Percentiles rank a stretch among this genome's conserved stretches.
Conservation (phyloP, 306 rosid species). For the Crataegus laevigata region DNA sequence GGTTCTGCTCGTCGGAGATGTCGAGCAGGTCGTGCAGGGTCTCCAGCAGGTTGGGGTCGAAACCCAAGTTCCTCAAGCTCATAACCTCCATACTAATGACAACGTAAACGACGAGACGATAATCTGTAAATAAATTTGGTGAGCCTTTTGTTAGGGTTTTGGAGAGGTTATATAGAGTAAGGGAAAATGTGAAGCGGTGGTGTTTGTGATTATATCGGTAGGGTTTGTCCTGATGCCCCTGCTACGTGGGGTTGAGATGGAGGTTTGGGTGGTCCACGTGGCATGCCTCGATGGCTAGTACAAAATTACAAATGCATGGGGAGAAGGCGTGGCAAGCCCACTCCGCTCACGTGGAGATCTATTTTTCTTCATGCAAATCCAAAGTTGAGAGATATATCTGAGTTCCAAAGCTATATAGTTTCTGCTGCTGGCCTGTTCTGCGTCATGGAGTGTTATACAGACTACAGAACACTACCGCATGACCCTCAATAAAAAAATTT, state of each 20-base stretch:
- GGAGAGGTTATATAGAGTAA: not conserved
- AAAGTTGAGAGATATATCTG: not conserved
- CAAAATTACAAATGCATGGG: not conserved
- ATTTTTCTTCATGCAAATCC: not conserved
- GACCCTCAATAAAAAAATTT: too few relatives aligned
- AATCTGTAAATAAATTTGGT: not conserved
- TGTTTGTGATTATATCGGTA: not conserved
- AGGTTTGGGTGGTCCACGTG: not conserved
- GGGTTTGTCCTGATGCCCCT: not conserved
- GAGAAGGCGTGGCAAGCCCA: not conserved
- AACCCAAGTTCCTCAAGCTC: conserved; percentile 22
- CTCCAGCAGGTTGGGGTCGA: conserved; percentile 21
- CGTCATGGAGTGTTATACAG: too few relatives aligned
- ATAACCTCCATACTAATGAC: not conserved
- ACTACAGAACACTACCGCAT: too few relatives aligned
- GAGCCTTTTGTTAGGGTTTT: too few relatives aligned
- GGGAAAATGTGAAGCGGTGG: not conserved
- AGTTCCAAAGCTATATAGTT: too few relatives aligned
- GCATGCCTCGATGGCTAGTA: not conserved
- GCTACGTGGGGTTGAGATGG: conserved; percentile 3
- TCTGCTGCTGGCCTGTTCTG: too few relatives aligned
- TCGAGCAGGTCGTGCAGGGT: conserved; percentile 44
- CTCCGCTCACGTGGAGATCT: not conserved
- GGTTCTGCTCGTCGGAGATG: conserved; percentile 23
- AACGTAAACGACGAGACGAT: not conserved